Conservation (phyloP, 441 rosid genomes). For the Populus hybrid region DNA sequence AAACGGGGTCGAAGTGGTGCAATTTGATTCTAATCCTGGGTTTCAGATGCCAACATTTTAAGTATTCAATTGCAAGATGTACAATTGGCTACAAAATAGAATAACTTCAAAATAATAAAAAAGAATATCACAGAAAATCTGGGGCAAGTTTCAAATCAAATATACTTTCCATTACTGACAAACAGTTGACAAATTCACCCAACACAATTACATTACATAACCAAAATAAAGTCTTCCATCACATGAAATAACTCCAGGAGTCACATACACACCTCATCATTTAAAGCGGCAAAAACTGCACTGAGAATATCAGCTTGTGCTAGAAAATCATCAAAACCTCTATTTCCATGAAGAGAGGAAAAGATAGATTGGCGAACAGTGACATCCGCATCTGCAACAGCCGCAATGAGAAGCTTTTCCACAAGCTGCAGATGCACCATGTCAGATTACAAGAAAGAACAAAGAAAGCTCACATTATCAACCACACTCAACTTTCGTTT, state of each 20-base stretch:
- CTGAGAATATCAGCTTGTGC: conserved; percentile 98
- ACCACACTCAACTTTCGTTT: neutral
- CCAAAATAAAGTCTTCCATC: neutral
- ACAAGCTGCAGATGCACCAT: conserved; percentile 68
- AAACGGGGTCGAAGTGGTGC: neutral
- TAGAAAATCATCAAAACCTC: conserved; percentile 92
- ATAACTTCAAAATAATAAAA: neutral
- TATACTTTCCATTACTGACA: neutral
- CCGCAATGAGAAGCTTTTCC: conserved; percentile 96
- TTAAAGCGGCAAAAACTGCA: conserved; percentile 97
- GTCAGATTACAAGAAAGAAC: conserved; percentile 32
- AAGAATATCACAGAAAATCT: neutral
- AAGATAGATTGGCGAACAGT: conserved; percentile 93
- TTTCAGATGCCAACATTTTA: neutral
- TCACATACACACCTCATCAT: conserved; percentile 80
- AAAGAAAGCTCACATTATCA: neutral
- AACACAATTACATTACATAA: neutral
- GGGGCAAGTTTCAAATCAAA: neutral
- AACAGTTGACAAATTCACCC: neutral
- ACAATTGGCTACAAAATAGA: neutral
- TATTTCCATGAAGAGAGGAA: conserved; percentile 67
- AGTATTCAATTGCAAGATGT: neutral
- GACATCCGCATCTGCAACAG: conserved; percentile 98
- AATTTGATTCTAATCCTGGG: neutral
- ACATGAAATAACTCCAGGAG: conserved; percentile 4